phyloP scores from a whole-genome alignment of 2,329 filamentous ascomycete species.

The Coniochaeta sp. region DNA sequence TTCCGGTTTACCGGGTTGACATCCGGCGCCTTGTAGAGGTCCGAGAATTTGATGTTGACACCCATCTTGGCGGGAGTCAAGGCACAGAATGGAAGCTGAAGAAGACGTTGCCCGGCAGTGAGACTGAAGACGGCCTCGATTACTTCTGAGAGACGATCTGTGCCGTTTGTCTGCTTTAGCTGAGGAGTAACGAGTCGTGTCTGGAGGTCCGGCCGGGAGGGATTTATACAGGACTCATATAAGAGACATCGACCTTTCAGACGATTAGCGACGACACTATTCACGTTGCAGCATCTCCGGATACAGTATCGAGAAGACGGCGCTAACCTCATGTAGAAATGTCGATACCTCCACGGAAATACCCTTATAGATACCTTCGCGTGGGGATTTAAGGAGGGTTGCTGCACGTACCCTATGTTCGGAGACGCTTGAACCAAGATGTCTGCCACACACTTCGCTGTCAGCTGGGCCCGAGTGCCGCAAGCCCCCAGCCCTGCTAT shows the following conservation, averaged over 20 bases:
- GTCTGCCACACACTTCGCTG: not conserved
- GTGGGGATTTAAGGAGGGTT: not conserved
- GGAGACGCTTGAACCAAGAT: not conserved
- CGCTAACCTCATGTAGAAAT: slow-evolving; percentile 1
- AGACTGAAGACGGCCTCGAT: not conserved
- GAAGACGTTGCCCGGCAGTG: not conserved
- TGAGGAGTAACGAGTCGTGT: not conserved
- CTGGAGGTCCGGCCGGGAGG: not conserved
- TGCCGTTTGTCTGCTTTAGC: not conserved
- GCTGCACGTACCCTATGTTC: not conserved
- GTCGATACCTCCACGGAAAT: not conserved
- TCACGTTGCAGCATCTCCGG: slow-evolving; percentile 1
- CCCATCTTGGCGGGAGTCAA: slow-evolving; percentile 14
- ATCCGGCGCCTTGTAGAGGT: slow-evolving; percentile 52
- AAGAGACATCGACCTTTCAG: not conserved
- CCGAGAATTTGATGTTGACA: slow-evolving; percentile 20
- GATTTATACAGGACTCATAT: slow-evolving; percentile 1
- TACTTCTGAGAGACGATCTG: not conserved
- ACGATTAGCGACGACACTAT: not conserved
- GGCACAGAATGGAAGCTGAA: not conserved
- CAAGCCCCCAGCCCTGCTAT: not conserved
- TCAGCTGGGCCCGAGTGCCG: not conserved
- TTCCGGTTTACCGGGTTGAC: slow-evolving; percentile 82
- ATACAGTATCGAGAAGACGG: not conserved
- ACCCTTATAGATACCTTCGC: not conserved